Evolutionary conservation across 306 rosid genomes (phyloP).

Genomic region (Ziziphus jujuba): DNA sequence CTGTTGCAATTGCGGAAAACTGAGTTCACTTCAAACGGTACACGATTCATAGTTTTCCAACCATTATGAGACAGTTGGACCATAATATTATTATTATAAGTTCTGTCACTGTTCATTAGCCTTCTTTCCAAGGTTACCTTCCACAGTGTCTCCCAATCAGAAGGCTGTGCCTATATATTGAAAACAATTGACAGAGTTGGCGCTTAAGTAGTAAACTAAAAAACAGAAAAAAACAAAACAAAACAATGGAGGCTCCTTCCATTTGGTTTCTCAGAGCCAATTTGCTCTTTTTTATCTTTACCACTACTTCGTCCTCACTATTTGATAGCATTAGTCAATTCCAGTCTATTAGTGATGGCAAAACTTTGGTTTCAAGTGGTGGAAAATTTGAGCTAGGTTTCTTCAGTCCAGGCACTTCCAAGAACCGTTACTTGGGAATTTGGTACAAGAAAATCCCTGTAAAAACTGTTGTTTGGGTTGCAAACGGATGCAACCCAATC

Average conservation of each 20-base stretch:
- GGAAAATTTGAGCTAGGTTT: slow-evolving; percentile 54
- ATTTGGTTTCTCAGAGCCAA: not conserved
- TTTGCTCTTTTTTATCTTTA: slow-evolving; percentile 11
- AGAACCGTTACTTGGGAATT: slow-evolving; percentile 42
- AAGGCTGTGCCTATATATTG: no score
- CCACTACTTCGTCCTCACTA: slow-evolving; percentile 15
- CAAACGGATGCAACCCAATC: slow-evolving; percentile 44
- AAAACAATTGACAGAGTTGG: no score
- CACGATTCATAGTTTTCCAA: no score
- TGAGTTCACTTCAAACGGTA: no score
- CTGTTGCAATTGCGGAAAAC: no score
- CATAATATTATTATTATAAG: no score
- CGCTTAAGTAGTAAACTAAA: no score
- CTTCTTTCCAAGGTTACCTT: no score
- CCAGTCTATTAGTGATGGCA: slow-evolving; percentile 36
- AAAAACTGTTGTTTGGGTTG: slow-evolving; percentile 58
- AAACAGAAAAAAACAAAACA: no score
- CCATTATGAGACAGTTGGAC: no score
- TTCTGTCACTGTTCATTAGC: no score
- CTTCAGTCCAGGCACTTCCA: slow-evolving; percentile 50
- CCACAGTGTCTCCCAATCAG: no score
- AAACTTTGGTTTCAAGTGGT: slow-evolving; percentile 38
- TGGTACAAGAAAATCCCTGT: slow-evolving; percentile 39
- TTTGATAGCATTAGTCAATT: slow-evolving; percentile 28
- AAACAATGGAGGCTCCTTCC: slow-evolving; percentile 7